Base-by-base conservation (phyloP, 805 yeast genomes). In the Kodamaea hsintzibuensis region DNA sequence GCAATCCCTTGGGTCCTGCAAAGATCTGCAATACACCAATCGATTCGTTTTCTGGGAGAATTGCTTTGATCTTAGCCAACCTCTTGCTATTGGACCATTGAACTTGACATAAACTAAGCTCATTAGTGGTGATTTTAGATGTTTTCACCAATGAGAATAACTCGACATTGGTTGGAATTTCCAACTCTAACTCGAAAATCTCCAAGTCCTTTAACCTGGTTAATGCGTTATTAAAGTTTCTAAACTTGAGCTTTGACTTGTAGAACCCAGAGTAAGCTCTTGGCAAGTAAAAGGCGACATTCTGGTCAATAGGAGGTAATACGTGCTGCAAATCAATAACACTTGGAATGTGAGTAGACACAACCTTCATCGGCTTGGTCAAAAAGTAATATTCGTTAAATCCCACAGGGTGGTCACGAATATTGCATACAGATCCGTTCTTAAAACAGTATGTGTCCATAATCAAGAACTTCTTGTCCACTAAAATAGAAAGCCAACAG, bases 331-430 rank as follows among this genome's bases (percentile, higher is more conserved):
- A 86, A 55, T 83, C 86, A 43, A 83, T 83, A 54, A 84, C 84
- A 14, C 84, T 78, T 12, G 99, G 98, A 47, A 91, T 84, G 68
- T 95, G 99, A 0, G 98, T 88, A 57, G 86, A 87, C 13, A 95
- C 82, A 42, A 91, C 65, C 53, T 84, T 82, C 52, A 85, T 70
- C 0, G 99, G 99, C 59, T 85, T 83, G 1, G 88, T 75, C 56
- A 95, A 69, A 70, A 92, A 93, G 68, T 89, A 95, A 64, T 84
- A 86, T 49, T 82, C 81, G 55, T 82, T 79, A 47, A 42, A 59
- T 18, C 61, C 59, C 42, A 57, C 22, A n/a, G 55, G 47, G 40
- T 55, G 50, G 38, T 61, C 60, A 14, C 63, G 62, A 33, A 73
- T 56, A 57, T 69, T 76, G 53, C 76, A 76, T 48, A 63, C 62